Evolutionary conservation across 2,329 filamentous ascomycete genomes (phyloP).

Genomic region (Cylindrodendrum hubeiense): DNA sequence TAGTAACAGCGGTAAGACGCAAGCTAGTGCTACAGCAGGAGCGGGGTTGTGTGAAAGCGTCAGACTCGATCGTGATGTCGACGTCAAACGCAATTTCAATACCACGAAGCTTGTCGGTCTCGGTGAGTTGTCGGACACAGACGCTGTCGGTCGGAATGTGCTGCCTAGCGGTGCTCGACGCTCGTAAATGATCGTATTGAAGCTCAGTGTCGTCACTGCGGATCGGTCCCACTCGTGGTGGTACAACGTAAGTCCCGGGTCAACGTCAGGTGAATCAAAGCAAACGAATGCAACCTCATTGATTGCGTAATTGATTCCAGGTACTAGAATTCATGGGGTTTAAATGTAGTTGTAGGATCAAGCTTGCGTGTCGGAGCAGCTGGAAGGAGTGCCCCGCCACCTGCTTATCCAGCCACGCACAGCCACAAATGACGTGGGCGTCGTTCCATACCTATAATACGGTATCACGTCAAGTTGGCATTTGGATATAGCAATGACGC

Average conservation of each 20-base stretch:
- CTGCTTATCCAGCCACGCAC: constrained; percentile 34
- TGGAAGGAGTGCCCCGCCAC: constrained; percentile 36
- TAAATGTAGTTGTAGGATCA: constrained; percentile 15
- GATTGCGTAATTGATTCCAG: constrained; percentile 9
- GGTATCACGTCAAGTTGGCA: too few species aligned
- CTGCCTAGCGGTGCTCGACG: not conserved
- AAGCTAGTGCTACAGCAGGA: constrained; percentile 25
- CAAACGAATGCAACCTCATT: not conserved
- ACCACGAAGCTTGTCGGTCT: not conserved
- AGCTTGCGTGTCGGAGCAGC: constrained; percentile 29
- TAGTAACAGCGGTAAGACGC: constrained; percentile 11
- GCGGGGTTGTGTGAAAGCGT: constrained; percentile 27
- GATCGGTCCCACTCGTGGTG: constrained; percentile 35
- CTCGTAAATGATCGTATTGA: constrained; percentile 14
- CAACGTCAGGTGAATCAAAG: not conserved
- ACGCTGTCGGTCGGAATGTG: constrained; percentile 1
- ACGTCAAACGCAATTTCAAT: not conserved
- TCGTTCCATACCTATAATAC: not conserved
- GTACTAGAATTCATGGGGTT: not conserved
- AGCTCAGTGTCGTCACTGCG: constrained; percentile 43
- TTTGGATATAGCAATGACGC: not conserved
- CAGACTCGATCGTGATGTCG: constrained; percentile 19
- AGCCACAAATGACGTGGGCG: constrained; percentile 45
- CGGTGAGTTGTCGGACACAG: not conserved
- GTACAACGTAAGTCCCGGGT: constrained; percentile 29